Base-by-base conservation (phyloP, 768 basidiomycete genomes). In the Pisolithus orientalis region DNA sequence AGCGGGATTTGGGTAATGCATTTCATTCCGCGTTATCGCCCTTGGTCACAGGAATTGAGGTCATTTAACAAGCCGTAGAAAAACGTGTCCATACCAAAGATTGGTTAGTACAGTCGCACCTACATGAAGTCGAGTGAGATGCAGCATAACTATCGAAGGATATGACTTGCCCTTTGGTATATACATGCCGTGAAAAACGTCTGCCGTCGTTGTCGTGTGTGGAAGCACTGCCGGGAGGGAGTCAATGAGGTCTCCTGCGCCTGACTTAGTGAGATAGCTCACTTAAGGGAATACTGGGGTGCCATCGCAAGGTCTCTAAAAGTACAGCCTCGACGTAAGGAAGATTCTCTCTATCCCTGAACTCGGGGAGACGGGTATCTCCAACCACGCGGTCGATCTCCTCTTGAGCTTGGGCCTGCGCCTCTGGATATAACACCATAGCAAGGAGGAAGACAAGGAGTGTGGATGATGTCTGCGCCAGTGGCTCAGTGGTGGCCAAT, bases 141-240 rank as follows among this genome's bases (percentile, higher is more conserved):
- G 7, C 17, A 17, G 17, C 5, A 38, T 11, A 11, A 25, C 28
- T 27, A 14, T 32, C 11, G 43, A 13, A 16, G 31, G 10, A 8
- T 21, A 32, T 13, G 5, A 39, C 56, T 16, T n/a, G 55, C 80
- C 82, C 51, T 73, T 72, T 5, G 82, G 82, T 50, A 84, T 84
- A 2, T 75, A 61, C 39, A 75, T 75, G 11, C 72, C 71, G 32
- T 70, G 63, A 50, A 75, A 77, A 14, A 68, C 45, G 39, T 77
- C 75, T 49, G 76, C 73, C 39, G 67, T 60, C 0, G 70, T 72
- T 2, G 62, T 43, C 38, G 48, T 48, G 46, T 69, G 71, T 14
- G 70, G 65, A 17, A 70, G 32, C 16, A 57, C 69, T 63, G 25
- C 21, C 21, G 21, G 11, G 31, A 27, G 5, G 29, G 37, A 11